These are phyloP conservation scores for Athelia sp. DNA, from an alignment of 1,284 basidiomycete genomes.

Conservation along the genomic window DNA sequence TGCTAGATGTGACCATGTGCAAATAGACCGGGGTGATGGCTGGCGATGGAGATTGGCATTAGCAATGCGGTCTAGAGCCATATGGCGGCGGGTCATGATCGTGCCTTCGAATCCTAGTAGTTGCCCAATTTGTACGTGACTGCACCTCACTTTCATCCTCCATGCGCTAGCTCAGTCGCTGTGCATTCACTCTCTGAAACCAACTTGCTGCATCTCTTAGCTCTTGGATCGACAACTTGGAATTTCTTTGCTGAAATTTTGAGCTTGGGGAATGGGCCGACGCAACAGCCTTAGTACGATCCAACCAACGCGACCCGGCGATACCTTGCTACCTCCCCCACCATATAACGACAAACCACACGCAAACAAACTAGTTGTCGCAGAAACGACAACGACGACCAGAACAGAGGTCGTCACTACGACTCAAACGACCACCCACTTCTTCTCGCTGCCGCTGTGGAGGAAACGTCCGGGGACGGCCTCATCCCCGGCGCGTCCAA, in stretches of 20 bases:
- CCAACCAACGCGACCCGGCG: conserved; percentile 9
- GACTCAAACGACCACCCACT: conserved; percentile 47
- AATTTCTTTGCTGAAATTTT: conserved; percentile 17
- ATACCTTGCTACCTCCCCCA: conserved; percentile 27
- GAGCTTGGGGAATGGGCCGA: conserved; percentile 19
- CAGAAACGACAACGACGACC: conserved; percentile 46
- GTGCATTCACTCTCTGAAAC: too few species aligned
- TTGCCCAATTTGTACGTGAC: too few species aligned
- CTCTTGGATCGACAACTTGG: not conserved
- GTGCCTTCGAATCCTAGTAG: too few species aligned
- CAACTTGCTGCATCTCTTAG: too few species aligned
- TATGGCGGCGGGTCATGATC: too few species aligned
- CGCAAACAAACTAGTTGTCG: too few species aligned
- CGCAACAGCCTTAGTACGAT: conserved; percentile 16
- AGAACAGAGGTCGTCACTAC: conserved; percentile 46
- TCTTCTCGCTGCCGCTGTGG: conserved; percentile 66
- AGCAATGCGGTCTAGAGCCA: too few species aligned
- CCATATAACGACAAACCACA: conserved; percentile 33
- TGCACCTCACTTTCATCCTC: too few species aligned
- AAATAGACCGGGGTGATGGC: too few species aligned
- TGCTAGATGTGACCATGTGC: too few species aligned
- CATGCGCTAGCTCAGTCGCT: too few species aligned
- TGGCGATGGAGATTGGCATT: too few species aligned
- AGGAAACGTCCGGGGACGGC: conserved; percentile 39
- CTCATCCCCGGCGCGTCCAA: conserved; percentile 20